These are phyloP conservation scores for Monosporascus ibericus DNA, from an alignment of 2,329 filamentous ascomycete genomes.

Conservation along the genomic window DNA sequence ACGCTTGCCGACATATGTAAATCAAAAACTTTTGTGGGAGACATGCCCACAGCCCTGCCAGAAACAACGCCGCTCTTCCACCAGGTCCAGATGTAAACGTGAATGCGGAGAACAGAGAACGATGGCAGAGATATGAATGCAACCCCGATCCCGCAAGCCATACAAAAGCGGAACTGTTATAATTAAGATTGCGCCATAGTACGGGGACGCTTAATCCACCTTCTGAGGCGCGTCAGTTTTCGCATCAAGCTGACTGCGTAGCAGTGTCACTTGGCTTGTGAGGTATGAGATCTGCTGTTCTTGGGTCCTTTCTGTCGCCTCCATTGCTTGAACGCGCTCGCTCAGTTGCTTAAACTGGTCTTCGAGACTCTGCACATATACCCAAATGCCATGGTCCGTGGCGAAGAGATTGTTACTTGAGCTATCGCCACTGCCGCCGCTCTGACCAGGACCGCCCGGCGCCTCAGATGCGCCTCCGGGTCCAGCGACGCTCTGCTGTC, in stretches of 20 bases:
- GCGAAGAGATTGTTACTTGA: constrained; percentile 61
- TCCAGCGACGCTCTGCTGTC: constrained; percentile 11
- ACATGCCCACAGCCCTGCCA: constrained; percentile 6
- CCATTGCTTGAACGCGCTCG: constrained; percentile 38
- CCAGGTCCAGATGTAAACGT: neutral
- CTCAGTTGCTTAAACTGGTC: constrained; percentile 43
- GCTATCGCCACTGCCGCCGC: constrained; percentile 50
- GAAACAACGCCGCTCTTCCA: neutral
- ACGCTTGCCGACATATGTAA: neutral
- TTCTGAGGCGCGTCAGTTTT: constrained; percentile 18
- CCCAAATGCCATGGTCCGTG: constrained; percentile 60
- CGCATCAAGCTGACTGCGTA: constrained; percentile 26
- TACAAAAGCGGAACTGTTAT: neutral
- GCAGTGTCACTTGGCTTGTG: constrained; percentile 27
- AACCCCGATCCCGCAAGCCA: neutral
- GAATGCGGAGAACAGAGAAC: neutral
- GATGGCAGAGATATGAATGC: constrained; percentile 1
- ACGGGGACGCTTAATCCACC: constrained; percentile 4
- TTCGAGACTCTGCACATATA: constrained; percentile 67
- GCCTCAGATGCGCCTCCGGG: constrained; percentile 25
- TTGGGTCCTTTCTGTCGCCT: constrained; percentile 31
- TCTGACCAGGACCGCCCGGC: constrained; percentile 46
- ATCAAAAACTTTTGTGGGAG: constrained; percentile 10
- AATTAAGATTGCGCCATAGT: too few species aligned
- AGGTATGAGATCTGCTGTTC: constrained; percentile 31